Base-by-base conservation (phyloP, 306 rosid species). In the Rosa rugosa region DNA sequence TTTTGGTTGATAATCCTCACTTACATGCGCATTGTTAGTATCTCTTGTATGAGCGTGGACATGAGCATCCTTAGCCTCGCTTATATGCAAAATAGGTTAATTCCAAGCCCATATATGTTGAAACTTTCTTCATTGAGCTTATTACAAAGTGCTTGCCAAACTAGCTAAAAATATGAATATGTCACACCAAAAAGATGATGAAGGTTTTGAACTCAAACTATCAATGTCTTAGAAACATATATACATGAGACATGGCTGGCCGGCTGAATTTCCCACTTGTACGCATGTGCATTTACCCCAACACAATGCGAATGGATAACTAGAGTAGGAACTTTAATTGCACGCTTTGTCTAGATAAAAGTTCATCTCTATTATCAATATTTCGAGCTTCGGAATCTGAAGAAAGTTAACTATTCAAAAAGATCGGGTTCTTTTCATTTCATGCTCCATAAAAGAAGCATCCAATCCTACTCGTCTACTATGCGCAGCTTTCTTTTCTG, bases 401-500 rank as follows among this genome's bases (percentile, higher is more conserved):
- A 64, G 11, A 34, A 64, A 64, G 44, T 12, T 64, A 34, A 13
- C 5, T 14, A 38, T 31, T 36, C 13, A 38, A 66, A 38, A 66
- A 20, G 46, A 17, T 66, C 71, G 71, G 46, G 71, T 18, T 41
- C 25, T 36, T 36, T 16, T 38, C 38, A 27, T 60, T 62, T 12
- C 38, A 36, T 38, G 47, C 46, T 66, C 47, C 71, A 66, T 38
- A 66, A 66, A 36, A 38, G 71, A 66, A 66, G 71, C 71, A 66
- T 83, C 94, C 44, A 84, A 93, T 91, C 88, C 83, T 85, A 84
- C 80, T 74, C 80, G 73, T 12, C 82, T 83, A 85, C 83, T 50
- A 87, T 85, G 88, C 88, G 90, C 96, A 87, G 97, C 92, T 90
- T 92, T 89, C 87, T 34, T 80, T 27, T 80, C 5, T 88, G 94